Conservation (phyloP, 2,329 filamentous ascomycete species). For the Fusarium poae region DNA sequence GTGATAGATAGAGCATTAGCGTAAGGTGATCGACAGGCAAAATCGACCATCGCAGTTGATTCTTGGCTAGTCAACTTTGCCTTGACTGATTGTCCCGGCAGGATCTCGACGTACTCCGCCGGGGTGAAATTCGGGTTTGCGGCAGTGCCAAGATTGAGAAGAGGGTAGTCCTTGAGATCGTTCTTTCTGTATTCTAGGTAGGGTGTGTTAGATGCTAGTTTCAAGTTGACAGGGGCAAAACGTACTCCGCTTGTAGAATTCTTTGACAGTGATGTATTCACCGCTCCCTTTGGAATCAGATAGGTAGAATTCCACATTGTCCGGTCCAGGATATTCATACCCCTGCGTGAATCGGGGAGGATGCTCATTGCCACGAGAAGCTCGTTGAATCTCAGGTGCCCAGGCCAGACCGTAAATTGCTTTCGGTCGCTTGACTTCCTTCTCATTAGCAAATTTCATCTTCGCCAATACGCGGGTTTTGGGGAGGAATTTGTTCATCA, state of each 20-base stretch:
- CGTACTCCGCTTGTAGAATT: constrained; percentile 61
- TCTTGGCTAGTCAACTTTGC: constrained; percentile 71
- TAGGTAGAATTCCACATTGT: constrained; percentile 52
- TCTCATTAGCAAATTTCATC: constrained; percentile 51
- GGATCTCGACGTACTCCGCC: constrained; percentile 73
- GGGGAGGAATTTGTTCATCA: constrained; percentile 55
- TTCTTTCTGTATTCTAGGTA: constrained; percentile 54
- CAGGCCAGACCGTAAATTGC: constrained; percentile 50
- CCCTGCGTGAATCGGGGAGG: constrained; percentile 41
- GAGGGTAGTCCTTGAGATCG: constrained; percentile 60
- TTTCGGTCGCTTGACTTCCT: constrained; percentile 50
- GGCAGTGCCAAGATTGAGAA: constrained; percentile 74
- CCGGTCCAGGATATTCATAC: constrained; percentile 52
- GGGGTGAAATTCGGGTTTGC: constrained; percentile 74
- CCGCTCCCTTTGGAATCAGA: constrained; percentile 38
- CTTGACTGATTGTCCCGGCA: constrained; percentile 73
- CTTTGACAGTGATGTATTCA: constrained; percentile 55
- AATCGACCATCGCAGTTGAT: constrained; percentile 76
- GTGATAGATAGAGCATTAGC: constrained; percentile 77
- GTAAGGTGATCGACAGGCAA: constrained; percentile 76
- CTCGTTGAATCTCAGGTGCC: constrained; percentile 39
- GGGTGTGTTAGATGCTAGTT: constrained; percentile 17
- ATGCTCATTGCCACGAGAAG: constrained; percentile 30
- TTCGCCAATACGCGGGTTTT: constrained; percentile 55
- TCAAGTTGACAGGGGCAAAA: not conserved